Evolutionary conservation across 2,329 filamentous ascomycete species (phyloP).

Genomic region (Beauveria varroae): DNA sequence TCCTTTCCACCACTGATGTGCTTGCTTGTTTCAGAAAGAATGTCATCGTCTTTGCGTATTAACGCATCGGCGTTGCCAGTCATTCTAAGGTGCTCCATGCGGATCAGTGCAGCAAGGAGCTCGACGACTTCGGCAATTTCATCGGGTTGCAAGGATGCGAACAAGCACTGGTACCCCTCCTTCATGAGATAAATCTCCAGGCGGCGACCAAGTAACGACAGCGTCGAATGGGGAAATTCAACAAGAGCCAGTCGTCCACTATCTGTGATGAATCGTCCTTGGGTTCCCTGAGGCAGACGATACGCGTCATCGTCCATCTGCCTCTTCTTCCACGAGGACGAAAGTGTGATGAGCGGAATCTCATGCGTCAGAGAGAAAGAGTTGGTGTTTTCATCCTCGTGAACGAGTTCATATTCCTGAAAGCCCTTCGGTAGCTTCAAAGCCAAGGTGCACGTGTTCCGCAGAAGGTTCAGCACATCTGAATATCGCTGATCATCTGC

Average conservation of each 20-base stretch:
- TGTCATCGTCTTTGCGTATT: conserved; percentile 26
- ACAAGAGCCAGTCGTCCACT: conserved; percentile 67
- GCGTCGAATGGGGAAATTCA: conserved; percentile 71
- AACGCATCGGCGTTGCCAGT: conserved; percentile 24
- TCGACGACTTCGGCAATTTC: conserved; percentile 66
- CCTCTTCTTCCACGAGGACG: conserved; percentile 36
- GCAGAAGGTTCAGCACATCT: conserved; percentile 55
- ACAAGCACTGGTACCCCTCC: conserved; percentile 43
- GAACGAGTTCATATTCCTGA: conserved; percentile 65
- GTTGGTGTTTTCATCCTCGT: conserved; percentile 82
- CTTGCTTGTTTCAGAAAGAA: conserved; percentile 50
- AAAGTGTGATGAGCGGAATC: conserved; percentile 53
- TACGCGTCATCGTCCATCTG: conserved; percentile 44
- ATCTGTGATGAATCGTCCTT: conserved; percentile 69
- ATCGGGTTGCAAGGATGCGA: conserved; percentile 48
- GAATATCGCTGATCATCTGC: conserved; percentile 33
- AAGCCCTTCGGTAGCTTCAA: conserved; percentile 68
- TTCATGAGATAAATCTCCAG: conserved; percentile 60
- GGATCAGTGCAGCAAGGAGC: conserved; percentile 64
- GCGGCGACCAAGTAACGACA: conserved; percentile 72
- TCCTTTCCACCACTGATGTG: conserved; percentile 56
- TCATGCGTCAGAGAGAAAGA: conserved; percentile 60
- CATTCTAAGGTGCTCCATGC: conserved; percentile 37
- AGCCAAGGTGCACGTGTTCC: conserved; percentile 66
- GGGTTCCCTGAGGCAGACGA: conserved; percentile 56